Evolutionary conservation across 2,329 filamentous ascomycete species (phyloP).

Genomic region (Talaromyces amestolkiae): DNA sequence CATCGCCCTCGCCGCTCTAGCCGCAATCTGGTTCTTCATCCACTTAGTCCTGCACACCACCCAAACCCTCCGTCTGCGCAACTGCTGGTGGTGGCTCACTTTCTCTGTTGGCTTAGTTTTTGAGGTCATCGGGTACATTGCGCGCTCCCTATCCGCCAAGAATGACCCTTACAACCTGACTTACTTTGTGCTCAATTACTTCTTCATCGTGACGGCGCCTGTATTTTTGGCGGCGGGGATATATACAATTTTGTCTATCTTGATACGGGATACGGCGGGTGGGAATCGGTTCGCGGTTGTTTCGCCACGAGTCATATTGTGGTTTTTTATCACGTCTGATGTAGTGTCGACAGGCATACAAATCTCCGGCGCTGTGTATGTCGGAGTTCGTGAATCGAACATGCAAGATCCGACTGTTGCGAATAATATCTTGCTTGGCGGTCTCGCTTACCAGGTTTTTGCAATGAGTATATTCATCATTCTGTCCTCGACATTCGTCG

Average conservation of each 20-base stretch:
- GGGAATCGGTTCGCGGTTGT: not conserved
- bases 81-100: not conserved
- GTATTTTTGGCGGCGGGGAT: not conserved
- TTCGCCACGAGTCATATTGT: not conserved
- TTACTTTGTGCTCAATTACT: not conserved
- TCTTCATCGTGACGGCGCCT: not conserved
- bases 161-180: not conserved
- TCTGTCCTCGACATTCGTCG: not conserved
- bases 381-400: not conserved
- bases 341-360: not conserved
- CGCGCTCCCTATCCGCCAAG: not conserved
- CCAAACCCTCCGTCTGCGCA: not conserved
- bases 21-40: not conserved
- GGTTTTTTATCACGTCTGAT: not conserved
- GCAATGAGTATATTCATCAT: conserved; percentile 2
- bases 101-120: not conserved
- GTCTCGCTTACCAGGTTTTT: not conserved
- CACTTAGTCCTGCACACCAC: not conserved
- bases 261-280: not conserved
- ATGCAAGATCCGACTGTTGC: not conserved
- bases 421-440: not conserved
- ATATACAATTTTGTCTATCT: not conserved
- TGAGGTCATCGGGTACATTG: not conserved
- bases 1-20: not conserved
- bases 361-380: not conserved